Conservation (phyloP, 768 basidiomycete species). For the Boletus rufocinnamomeus region DNA sequence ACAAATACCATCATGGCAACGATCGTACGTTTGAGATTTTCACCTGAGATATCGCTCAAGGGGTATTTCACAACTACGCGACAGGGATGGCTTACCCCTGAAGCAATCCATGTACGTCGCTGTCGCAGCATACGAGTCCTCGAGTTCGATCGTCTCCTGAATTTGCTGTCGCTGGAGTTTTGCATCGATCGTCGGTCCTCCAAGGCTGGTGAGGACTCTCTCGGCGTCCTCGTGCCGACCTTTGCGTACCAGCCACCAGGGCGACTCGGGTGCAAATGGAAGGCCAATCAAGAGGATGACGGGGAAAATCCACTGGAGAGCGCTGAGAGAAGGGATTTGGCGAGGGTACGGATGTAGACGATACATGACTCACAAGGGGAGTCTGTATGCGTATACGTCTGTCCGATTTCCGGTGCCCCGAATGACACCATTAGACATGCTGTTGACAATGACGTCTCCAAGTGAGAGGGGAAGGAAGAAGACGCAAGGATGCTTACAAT, state of each 20-base stretch:
- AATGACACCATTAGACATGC: constrained; percentile 30
- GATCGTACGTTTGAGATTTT: constrained; percentile 28
- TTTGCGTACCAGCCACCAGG: constrained; percentile 38
- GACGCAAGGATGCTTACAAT: constrained; percentile 16
- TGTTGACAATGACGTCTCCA: neutral
- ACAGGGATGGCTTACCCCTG: constrained; percentile 20
- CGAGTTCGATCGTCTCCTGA: constrained; percentile 32
- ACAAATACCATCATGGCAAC: constrained; percentile 36
- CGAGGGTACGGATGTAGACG: neutral
- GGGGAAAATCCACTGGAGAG: constrained; percentile 38
- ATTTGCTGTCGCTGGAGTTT: constrained; percentile 28
- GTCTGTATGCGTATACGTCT: constrained; percentile 27
- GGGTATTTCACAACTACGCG: too few species aligned
- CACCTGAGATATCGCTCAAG: constrained; percentile 12
- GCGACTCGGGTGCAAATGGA: constrained; percentile 34
- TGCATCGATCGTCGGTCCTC: constrained; percentile 26
- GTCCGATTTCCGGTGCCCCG: constrained; percentile 25
- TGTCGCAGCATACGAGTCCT: constrained; percentile 30
- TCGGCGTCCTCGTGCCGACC: constrained; percentile 30
- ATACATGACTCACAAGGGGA: constrained; percentile 26
- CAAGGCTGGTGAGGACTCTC: constrained; percentile 20
- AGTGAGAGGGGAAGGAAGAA: neutral
- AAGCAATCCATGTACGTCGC: constrained; percentile 37
- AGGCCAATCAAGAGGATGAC: constrained; percentile 33
- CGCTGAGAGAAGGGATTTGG: constrained; percentile 11